Conservation (phyloP, 2,329 filamentous ascomycete species). For the Lomentospora prolificans region DNA sequence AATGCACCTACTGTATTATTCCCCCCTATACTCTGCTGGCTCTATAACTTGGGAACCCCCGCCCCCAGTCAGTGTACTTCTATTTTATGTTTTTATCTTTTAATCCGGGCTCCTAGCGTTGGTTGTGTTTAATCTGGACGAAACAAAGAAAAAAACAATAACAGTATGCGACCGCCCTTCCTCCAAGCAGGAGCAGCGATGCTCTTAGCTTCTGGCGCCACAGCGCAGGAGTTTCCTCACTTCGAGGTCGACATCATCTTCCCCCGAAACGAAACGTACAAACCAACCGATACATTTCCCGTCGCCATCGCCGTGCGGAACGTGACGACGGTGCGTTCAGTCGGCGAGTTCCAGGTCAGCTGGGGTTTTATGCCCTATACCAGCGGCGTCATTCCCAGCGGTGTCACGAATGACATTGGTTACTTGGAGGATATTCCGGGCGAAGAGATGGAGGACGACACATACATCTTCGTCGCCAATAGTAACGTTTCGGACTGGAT, state of each 20-base stretch:
- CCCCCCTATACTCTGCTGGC: too few species aligned
- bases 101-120: too few species aligned
- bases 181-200: background rate
- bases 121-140: too few species aligned
- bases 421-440: background rate
- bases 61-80: too few species aligned
- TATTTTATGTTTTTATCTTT: too few species aligned
- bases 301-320: background rate
- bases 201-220: background rate
- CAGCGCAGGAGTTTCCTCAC: background rate
- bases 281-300: background rate
- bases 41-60: too few species aligned
- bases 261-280: background rate
- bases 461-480: background rate
- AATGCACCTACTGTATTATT: too few species aligned
- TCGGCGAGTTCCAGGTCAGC: background rate
- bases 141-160: too few species aligned
- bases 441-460: background rate
- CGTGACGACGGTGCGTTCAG: background rate
- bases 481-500: background rate
- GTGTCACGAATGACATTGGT: background rate
- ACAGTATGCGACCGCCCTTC: background rate
- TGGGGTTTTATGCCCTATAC: background rate
- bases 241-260: background rate
- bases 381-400: background rate